These are phyloP conservation scores for Lactifluus subvellereus DNA, from an alignment of 768 basidiomycete species.

Conservation along the genomic window DNA sequence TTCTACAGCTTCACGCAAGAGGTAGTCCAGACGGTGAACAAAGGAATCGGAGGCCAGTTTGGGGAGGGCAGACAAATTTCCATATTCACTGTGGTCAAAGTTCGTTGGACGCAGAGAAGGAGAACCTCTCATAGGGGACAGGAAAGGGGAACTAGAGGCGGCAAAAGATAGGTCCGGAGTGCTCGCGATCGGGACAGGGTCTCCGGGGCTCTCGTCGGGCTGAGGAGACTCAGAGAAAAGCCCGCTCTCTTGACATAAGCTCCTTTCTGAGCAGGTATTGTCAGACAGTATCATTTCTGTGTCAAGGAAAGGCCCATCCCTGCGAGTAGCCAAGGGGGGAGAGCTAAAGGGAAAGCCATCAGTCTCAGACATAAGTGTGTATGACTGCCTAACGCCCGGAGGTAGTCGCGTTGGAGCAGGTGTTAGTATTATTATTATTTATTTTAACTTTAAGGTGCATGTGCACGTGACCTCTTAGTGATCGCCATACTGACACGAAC, in stretches of 20 bases:
- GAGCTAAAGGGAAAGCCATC: background rate
- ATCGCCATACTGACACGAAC: too few species aligned
- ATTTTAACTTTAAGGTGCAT: background rate
- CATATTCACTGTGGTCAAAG: background rate
- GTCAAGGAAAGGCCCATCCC: background rate
- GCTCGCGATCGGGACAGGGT: constrained; percentile 1
- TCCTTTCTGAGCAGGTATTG: background rate
- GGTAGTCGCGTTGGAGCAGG: too few species aligned
- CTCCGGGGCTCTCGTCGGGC: background rate
- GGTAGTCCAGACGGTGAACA: background rate
- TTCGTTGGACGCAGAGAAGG: background rate
- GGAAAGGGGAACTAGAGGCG: constrained; percentile 7
- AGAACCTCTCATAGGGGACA: background rate
- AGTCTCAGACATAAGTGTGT: background rate
- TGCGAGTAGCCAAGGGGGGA: background rate
- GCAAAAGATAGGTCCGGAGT: constrained; percentile 17
- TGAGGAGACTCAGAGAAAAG: background rate
- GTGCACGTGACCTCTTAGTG: background rate
- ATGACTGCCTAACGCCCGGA: background rate
- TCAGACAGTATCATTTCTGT: background rate
- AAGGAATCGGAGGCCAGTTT: background rate
- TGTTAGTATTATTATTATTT: background rate
- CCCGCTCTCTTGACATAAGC: background rate
- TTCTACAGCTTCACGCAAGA: background rate
- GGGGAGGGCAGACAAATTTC: background rate